Base-by-base conservation (phyloP, 169 alveolate genomes). In the Plasmodium yoelii region DNA sequence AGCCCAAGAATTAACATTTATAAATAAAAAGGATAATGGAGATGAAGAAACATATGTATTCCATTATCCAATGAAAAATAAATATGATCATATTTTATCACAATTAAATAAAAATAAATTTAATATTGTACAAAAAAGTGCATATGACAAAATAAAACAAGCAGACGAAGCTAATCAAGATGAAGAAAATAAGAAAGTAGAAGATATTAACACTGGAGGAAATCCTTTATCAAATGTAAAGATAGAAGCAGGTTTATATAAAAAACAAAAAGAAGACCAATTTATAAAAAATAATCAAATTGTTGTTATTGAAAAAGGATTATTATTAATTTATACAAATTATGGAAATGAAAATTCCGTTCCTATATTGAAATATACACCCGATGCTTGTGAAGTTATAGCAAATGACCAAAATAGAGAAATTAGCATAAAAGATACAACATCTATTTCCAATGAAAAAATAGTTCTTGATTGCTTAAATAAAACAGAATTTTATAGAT, bases 401-500 rank as follows among this genome's bases (percentile, higher is more conserved):
- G 68, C 94, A 42, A 72, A 94, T 56, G 95, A 89, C 55, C 28
- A 22, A 1, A 63, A 51, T 56, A 80, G 95, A 24, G 92, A 80
- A 63, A 92, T 94, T 55, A 67, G 71, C 12, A 88, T 94, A 57
- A 69, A 61, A 24, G 88, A 74, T 28, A 59, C 87, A 8, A 49
- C 73, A 28, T 19, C 47, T n/a, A 80, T 13, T 55, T 77, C 87
- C 55, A 64, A 77, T 55, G 77, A 90, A 49, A 67, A 47, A 68
- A 90, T 94, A 67, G 91, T 86, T 34, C 87, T 94, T 12, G 95
- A 94, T 67, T 94, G 96, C 86, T 68, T 88, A 24, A 87, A 80
- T 71, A 88, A 92, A 63, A 87, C 70, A 8, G 94, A 92, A 68
- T 92, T 90, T 86, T 72, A 84, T 51, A 88, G 94, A 57, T 94